Percentiles rank a stretch among this genome's conserved stretches.
Evolutionary conservation across 2,329 filamentous ascomycete species (phyloP).

Genomic region (Epichloe sibirici): DNA sequence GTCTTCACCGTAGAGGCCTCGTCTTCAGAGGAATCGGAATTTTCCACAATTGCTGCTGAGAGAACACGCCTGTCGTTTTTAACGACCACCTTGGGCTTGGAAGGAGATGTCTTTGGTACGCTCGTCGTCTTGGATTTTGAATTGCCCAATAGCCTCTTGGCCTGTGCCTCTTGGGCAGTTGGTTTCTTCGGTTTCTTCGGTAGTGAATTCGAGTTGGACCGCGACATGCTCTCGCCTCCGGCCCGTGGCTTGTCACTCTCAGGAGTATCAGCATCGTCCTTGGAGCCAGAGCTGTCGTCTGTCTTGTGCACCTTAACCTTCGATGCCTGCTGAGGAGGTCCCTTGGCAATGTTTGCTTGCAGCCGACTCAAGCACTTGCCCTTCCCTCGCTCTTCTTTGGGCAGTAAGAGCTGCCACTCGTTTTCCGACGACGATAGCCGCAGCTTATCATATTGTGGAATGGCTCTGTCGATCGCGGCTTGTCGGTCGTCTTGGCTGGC

Average conservation of each 20-base stretch:
- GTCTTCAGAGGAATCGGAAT: slow-evolving; percentile 44
- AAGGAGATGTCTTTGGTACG: slow-evolving; percentile 23
- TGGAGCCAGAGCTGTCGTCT: slow-evolving; percentile 32
- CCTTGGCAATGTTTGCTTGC: slow-evolving; percentile 45
- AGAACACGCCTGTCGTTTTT: slow-evolving; percentile 32
- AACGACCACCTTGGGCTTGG: slow-evolving; percentile 26
- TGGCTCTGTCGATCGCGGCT: slow-evolving; percentile 47
- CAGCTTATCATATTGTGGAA: slow-evolving; percentile 47
- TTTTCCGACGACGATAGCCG: slow-evolving; percentile 42
- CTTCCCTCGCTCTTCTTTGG: slow-evolving; percentile 41
- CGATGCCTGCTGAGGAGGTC: slow-evolving; percentile 31
- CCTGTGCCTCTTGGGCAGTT: slow-evolving; percentile 39
- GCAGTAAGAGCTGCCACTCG: slow-evolving; percentile 50
- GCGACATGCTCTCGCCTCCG: slow-evolving; percentile 32
- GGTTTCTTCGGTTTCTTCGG: slow-evolving; percentile 44
- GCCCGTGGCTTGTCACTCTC: slow-evolving; percentile 18
- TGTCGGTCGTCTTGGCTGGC: slow-evolving; percentile 41
- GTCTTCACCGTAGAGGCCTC: slow-evolving; percentile 23
- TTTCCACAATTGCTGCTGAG: slow-evolving; percentile 44
- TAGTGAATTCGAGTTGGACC: slow-evolving; percentile 39
- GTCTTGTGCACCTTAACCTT: slow-evolving; percentile 38
- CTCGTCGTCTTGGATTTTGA: slow-evolving; percentile 23
- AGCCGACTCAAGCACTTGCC: slow-evolving; percentile 50
- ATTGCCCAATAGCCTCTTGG: slow-evolving; percentile 38
- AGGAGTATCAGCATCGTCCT: slow-evolving; percentile 23